These are phyloP conservation scores for Kregervanrija fluxuum DNA, from an alignment of 805 yeast genomes.

Conservation along the genomic window DNA sequence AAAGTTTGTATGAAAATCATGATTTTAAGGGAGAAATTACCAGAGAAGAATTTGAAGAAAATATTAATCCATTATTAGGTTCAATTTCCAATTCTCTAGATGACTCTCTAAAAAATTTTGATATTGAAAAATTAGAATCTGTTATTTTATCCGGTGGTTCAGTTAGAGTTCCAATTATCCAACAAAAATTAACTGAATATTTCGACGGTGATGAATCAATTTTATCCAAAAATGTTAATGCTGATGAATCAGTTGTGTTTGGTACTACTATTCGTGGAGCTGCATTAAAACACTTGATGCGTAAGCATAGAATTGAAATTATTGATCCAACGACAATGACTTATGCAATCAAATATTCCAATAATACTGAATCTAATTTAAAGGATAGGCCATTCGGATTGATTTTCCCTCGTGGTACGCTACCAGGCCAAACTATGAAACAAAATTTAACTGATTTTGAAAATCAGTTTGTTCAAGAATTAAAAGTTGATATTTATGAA, in stretches of 20 bases:
- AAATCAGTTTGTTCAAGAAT: conserved; percentile 14
- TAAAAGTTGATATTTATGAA: conserved; percentile 30
- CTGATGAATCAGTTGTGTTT: conserved; percentile 90
- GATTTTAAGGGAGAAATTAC: conserved; percentile 66
- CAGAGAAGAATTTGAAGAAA: conserved; percentile 74
- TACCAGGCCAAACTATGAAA: conserved; percentile 1
- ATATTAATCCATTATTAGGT: conserved; percentile 34
- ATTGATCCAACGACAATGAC: conserved; percentile 6
- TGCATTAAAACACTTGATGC: conserved; percentile 58
- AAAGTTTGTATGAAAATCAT: conserved; percentile 61
- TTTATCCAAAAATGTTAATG: conserved; percentile 73
- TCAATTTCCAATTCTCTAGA: conserved; percentile 49
- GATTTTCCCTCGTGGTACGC: conserved; percentile 3
- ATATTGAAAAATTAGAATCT: conserved; percentile 31
- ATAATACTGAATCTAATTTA: background rate
- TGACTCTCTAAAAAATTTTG: conserved; percentile 35
- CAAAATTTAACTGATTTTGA: conserved; percentile 6
- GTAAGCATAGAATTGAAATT: conserved; percentile 45
- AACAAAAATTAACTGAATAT: conserved; percentile 45
- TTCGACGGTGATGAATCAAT: conserved; percentile 51
- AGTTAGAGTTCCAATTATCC: conserved; percentile 83
- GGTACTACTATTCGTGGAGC: conserved; percentile 88
- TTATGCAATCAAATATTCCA: conserved; percentile 4
- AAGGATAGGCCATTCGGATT: conserved; percentile 1
- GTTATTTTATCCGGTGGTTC: conserved; percentile 87